These are phyloP conservation scores for Phylloporus sp. DNA, from an alignment of 768 basidiomycete species.

Conservation along the genomic window DNA sequence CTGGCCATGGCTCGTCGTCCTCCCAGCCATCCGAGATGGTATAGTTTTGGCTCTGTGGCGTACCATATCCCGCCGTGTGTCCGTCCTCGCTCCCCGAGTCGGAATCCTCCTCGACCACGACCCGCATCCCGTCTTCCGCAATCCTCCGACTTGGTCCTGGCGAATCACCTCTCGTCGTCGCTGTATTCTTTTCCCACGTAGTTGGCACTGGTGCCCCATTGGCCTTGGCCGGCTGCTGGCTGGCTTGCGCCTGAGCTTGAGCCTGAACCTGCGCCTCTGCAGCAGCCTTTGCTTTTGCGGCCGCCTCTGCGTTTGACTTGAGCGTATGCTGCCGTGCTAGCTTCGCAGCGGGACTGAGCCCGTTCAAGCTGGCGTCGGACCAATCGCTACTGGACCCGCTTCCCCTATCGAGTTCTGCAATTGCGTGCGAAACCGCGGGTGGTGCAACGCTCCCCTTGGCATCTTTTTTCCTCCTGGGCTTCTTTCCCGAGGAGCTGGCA, in stretches of 20 bases:
- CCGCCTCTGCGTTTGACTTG: constrained; percentile 64
- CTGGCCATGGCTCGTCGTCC: constrained; percentile 76
- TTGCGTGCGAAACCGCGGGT: constrained; percentile 74
- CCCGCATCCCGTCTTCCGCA: constrained; percentile 62
- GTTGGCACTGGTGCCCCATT: constrained; percentile 45
- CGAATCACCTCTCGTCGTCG: constrained; percentile 47
- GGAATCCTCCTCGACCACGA: constrained; percentile 71
- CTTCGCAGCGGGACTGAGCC: constrained; percentile 86
- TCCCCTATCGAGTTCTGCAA: constrained; percentile 77
- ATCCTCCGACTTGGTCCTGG: constrained; percentile 45
- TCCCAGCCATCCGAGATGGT: constrained; percentile 64
- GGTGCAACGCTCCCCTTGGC: constrained; percentile 63
- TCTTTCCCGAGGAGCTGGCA: constrained; percentile 37
- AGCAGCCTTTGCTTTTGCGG: constrained; percentile 37
- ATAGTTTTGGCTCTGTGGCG: constrained; percentile 34
- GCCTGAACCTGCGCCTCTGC: constrained; percentile 25
- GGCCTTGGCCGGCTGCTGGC: constrained; percentile 4
- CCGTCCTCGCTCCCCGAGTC: constrained; percentile 54
- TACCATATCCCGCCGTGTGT: constrained; percentile 36
- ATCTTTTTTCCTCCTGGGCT: constrained; percentile 48
- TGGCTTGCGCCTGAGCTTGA: constrained; percentile 27
- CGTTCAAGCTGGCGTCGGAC: constrained; percentile 57
- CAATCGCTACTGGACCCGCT: constrained; percentile 45
- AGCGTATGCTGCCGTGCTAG: constrained; percentile 89
- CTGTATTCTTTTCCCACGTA: constrained; percentile 83